Evolutionary conservation across 225 moss, liverwort and hornwort species (phyloP), one percentile per base, ranked within the genome.

Genomic region (Asterella californica): DNA sequence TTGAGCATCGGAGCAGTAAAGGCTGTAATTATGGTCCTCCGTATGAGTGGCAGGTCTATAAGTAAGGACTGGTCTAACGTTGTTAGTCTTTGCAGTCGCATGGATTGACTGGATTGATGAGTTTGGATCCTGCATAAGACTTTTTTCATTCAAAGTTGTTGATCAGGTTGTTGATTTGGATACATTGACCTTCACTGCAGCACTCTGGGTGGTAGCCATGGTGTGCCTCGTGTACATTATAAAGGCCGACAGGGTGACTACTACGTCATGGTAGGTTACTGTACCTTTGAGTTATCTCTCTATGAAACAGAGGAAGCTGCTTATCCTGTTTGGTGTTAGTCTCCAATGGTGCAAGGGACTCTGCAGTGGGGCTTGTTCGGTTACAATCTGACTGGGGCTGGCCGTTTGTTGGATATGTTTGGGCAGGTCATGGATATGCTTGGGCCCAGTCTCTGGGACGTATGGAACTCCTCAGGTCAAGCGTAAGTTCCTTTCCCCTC

Each of bases 1-100:
- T 99, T 63, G 97, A 99, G 90, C 97, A 99, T 83, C 92, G 97
- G 27, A 99, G 93, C 90, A 99, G 97, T 84, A 99, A 99, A 76
- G 97, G 97, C 36, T 99, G 97, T 76, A 99, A 99, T 88, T 99
- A 99, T 61, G 97, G 97, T 4, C 97, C 97, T 77, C 97, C 97
- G 37, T 99, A 99, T 72, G 97, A 99, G 81, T 99, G 97, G 97
- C 97, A 99, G 88, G 97, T 99, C 60, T 99, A 99, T 83, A 94
- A 88, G 97, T 99, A 83, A 70, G 97, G 84, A 4, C 49, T 21
- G 6, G 9, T 72, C 9, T 19, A 4, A 33, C 30, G 50, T 12
- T 42, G 36, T 7, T 42, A 42, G 17, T 34, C 4, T 18, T 67
- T 67, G 14, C 34, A 15, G 67, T 25, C 19, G 36, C 3, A 57